Base-by-base conservation (phyloP, 345 rosid species). In the Hibiscus mutabilis region DNA sequence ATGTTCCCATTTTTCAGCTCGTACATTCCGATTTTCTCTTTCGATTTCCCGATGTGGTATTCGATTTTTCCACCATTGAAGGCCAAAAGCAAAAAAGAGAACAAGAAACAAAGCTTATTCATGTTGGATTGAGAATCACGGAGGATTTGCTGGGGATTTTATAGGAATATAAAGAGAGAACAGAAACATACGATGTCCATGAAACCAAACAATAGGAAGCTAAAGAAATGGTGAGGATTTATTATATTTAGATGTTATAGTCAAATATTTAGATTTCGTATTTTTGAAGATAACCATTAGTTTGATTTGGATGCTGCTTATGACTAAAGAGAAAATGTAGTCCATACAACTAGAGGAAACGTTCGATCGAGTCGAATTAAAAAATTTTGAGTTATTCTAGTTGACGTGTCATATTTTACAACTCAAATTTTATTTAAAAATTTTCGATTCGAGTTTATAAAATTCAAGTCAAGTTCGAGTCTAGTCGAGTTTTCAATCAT, bases 1-100 rank as follows among this genome's bases (percentile, higher is more conserved):
- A 90, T n/a, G 57, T 90, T 82, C 27, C 96, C 98, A 58, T 82
- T 86, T 80, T 87, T 88, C 66, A 91, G 86, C 79, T 87, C 92
- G 61, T 86, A 94, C 5, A 82, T 58, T 14, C 87, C 86, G 27
- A 86, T 66, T 6, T 24, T 62, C 46, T 42, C 12, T 42, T 42
- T 42, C 3, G 46, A 42, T 42, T 42, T 42, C 46, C 14, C 46
- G 12, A 42, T 42, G 14, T 6, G 19, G 8, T 51, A 46, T 47
- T 69, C 37, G 6, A 25, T 18, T 35, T 16, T n/a, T 21, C 31
- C 40, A 47, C 73, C 63, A 69, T 56, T 35, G 18, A 35, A 63
- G 27, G 24, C 13, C 60, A 33, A 7, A 19, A 69, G 35, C 18
- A 69, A 13, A 0, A 35, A 55, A 14, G 27, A 14, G n/a, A 55